Evolutionary conservation across 2,329 filamentous ascomycete species (phyloP).

Genomic region (Pestalotiopsis sp.): DNA sequence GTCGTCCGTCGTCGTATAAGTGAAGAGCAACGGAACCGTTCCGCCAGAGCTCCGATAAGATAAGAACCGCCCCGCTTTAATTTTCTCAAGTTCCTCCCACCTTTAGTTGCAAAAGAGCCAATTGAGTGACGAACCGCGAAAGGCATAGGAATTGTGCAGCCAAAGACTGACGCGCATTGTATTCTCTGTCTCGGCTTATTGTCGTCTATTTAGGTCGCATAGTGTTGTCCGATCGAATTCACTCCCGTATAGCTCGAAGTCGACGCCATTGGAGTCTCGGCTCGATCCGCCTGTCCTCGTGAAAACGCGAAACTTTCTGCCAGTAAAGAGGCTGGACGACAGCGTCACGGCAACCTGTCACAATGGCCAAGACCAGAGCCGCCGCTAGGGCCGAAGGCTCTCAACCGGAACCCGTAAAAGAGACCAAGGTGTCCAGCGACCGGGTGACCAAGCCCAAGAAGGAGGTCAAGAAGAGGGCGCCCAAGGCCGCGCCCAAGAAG

Average conservation of each 20-base stretch:
- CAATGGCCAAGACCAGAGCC: slow-evolving; percentile 28
- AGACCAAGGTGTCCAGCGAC: slow-evolving; percentile 13
- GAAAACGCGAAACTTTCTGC: background rate
- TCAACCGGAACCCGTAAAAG: slow-evolving; percentile 22
- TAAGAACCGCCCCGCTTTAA: background rate
- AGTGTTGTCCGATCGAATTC: too few relatives aligned
- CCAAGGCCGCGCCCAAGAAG: slow-evolving; percentile 8
- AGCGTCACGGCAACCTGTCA: background rate
- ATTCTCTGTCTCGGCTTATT: background rate
- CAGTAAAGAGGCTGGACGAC: background rate
- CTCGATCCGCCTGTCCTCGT: background rate
- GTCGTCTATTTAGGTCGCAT: background rate
- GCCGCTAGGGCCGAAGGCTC: slow-evolving; percentile 21
- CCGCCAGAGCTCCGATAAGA: background rate
- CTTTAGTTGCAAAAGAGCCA: background rate
- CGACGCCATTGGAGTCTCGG: background rate
- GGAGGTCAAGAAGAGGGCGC: slow-evolving; percentile 11
- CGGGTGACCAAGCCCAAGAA: slow-evolving; percentile 7
- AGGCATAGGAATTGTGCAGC: background rate
- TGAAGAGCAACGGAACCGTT: background rate
- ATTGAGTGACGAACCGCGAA: background rate
- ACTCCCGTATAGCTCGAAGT: background rate
- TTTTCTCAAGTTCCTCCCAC: slow-evolving; percentile 1
- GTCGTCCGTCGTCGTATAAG: background rate
- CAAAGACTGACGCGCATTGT: background rate